These are phyloP conservation scores for Lasiodiplodia sp. DNA, from an alignment of 2,329 filamentous ascomycete genomes.

Conservation along the genomic window DNA sequence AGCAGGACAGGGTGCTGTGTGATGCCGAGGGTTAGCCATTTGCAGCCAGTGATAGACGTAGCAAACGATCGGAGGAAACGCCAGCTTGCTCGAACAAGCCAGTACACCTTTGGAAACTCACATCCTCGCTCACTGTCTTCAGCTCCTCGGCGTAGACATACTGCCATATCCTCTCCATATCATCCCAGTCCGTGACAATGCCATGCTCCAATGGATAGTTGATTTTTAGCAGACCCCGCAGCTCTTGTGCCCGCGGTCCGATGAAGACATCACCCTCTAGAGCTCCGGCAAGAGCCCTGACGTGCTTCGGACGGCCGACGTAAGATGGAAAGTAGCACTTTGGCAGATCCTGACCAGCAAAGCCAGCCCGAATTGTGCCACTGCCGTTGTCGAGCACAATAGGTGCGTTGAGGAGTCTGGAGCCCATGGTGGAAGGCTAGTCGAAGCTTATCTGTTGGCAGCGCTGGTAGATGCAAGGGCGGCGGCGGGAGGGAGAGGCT, in stretches of 20 bases:
- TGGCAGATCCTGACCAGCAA: conserved; percentile 92
- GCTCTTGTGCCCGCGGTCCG: conserved; percentile 86
- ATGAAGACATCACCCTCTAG: conserved; percentile 98
- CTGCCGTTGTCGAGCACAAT: conserved; percentile 99
- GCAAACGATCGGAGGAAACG: neutral
- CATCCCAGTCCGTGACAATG: conserved; percentile 99
- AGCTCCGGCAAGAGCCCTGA: conserved; percentile 92
- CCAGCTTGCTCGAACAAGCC: neutral
- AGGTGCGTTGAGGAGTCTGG: conserved; percentile 90
- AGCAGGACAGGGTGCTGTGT: conserved; percentile 87
- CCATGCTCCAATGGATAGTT: conserved; percentile 95
- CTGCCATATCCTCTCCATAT: conserved; percentile 99
- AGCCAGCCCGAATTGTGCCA: conserved; percentile 95
- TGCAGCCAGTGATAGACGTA: neutral
- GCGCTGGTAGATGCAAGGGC: conserved; percentile 19
- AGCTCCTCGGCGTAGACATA: conserved; percentile 96
- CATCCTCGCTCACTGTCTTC: conserved; percentile 97
- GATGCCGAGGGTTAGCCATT: neutral
- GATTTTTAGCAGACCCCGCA: conserved; percentile 93
- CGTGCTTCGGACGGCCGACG: conserved; percentile 94
- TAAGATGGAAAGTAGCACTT: conserved; percentile 98
- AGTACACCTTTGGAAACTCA: conserved; percentile 49
- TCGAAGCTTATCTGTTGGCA: conserved; percentile 9
- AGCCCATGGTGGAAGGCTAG: conserved; percentile 48
- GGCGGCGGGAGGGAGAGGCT: neutral